These are phyloP conservation scores for Davidsoniella australis DNA, from an alignment of 2,329 filamentous ascomycete genomes.

Conservation along the genomic window DNA sequence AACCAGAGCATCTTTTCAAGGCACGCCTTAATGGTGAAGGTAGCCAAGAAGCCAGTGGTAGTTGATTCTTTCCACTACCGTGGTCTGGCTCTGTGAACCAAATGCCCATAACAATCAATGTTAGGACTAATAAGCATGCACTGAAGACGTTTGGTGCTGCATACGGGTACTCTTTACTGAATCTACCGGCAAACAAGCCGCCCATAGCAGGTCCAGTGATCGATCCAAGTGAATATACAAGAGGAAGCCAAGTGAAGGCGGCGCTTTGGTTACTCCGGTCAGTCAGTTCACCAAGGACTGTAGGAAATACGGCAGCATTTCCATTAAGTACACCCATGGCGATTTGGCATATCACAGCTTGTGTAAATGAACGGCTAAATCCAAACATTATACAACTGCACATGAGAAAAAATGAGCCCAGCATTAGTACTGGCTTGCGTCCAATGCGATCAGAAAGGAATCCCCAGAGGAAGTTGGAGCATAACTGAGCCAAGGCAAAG, in stretches of 20 bases:
- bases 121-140: conserved; percentile 52
- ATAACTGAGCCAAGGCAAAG: conserved; percentile 83
- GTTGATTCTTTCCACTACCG: neutral
- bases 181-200: conserved; percentile 56
- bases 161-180: conserved; percentile 55
- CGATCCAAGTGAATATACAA: conserved; percentile 87
- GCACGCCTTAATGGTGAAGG: too few relatives aligned
- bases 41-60: too few relatives aligned
- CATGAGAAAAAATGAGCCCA: conserved; percentile 69
- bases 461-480: conserved; percentile 59
- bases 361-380: conserved; percentile 66
- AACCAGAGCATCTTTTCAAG: neutral
- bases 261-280: conserved; percentile 86
- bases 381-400: conserved; percentile 74
- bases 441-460: conserved; percentile 46
- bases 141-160: conserved; percentile 68
- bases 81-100: conserved; percentile 64
- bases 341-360: conserved; percentile 70
- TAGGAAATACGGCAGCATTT: conserved; percentile 86
- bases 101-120: conserved; percentile 56
- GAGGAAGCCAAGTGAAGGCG: conserved; percentile 85
- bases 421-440: conserved; percentile 54
- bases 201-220: conserved; percentile 90
- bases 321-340: conserved; percentile 89
- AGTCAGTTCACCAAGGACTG: conserved; percentile 85